Evolutionary conservation across 2,329 filamentous ascomycete species (phyloP).

Genomic region (Fusarium pseudocircinatum): DNA sequence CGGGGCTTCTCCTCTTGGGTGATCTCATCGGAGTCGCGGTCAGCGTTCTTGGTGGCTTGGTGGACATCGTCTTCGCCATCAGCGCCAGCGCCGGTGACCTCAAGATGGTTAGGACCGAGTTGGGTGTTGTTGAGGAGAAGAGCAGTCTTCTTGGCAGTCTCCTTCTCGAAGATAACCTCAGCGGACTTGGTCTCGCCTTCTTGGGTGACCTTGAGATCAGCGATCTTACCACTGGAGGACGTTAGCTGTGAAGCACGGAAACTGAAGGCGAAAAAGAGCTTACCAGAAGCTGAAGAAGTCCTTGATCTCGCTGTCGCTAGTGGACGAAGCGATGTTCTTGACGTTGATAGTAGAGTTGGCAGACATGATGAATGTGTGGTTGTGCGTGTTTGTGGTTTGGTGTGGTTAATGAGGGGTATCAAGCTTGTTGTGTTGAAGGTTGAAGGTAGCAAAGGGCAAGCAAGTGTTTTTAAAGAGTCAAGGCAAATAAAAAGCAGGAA

Average conservation of each 20-base stretch:
- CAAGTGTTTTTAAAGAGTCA: slow-evolving; percentile 27
- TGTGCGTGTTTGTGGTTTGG: slow-evolving; percentile 10
- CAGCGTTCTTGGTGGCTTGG: slow-evolving; percentile 62
- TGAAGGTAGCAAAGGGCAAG: background rate
- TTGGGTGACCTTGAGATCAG: slow-evolving; percentile 78
- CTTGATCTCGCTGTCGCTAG: slow-evolving; percentile 88
- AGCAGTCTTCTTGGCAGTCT: slow-evolving; percentile 95
- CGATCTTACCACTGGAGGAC: slow-evolving; percentile 83
- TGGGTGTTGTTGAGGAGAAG: slow-evolving; percentile 97
- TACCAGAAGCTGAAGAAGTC: slow-evolving; percentile 99
- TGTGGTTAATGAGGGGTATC: slow-evolving; percentile 22
- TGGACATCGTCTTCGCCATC: slow-evolving; percentile 71
- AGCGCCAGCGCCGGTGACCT: slow-evolving; percentile 73
- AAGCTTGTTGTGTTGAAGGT: slow-evolving; percentile 15
- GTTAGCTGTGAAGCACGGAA: slow-evolving; percentile 27
- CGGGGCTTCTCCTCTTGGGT: slow-evolving; percentile 97
- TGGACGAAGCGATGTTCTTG: slow-evolving; percentile 84
- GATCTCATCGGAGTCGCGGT: slow-evolving; percentile 74
- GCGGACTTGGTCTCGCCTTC: slow-evolving; percentile 79
- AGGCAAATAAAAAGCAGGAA: slow-evolving; percentile 16
- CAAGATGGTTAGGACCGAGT: slow-evolving; percentile 86
- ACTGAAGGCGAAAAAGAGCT: slow-evolving; percentile 38
- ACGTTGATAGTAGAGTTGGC: slow-evolving; percentile 78
- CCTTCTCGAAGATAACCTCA: slow-evolving; percentile 96
- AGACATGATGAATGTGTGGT: slow-evolving; percentile 58